Conservation (phyloP, 75 land plant species). For the Azolla pinnata region DNA sequence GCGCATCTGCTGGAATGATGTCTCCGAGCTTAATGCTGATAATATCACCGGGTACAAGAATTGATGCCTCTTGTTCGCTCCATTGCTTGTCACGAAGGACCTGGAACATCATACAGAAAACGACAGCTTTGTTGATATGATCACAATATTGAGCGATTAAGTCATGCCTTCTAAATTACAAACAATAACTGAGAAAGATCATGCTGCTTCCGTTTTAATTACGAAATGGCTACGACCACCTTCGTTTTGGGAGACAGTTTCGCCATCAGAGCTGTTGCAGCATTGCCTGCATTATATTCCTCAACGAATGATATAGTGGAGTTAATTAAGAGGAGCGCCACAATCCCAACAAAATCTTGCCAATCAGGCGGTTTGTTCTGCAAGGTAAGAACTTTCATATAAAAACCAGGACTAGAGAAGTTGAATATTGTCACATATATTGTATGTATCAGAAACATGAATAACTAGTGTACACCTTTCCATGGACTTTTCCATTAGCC, state of each 20-base stretch:
- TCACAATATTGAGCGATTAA: neutral
- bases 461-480: no score
- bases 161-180: neutral
- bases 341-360: conserved; percentile 41
- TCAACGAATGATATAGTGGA: conserved; percentile 49
- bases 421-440: no score
- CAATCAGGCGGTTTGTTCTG: conserved; percentile 24
- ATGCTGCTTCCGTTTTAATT: no score
- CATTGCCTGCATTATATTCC: conserved; percentile 55
- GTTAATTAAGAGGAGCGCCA: conserved; percentile 33
- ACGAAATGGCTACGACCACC: no score
- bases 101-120: conserved; percentile 10
- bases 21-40: conserved; percentile 42
- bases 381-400: neutral
- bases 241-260: conserved; percentile 45
- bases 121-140: neutral
- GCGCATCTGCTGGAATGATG: conserved; percentile 58
- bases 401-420: no score
- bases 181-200: no score
- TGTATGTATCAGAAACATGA: no score
- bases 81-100: conserved; percentile 41
- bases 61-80: conserved; percentile 42
- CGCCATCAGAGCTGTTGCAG: conserved; percentile 54
- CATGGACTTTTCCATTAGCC: no score
- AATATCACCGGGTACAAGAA: conserved; percentile 55